These are phyloP conservation scores for Hyaloperonospora arabidopsidis DNA, from an alignment of 352 stramenopile genomes.

Conservation along the genomic window DNA sequence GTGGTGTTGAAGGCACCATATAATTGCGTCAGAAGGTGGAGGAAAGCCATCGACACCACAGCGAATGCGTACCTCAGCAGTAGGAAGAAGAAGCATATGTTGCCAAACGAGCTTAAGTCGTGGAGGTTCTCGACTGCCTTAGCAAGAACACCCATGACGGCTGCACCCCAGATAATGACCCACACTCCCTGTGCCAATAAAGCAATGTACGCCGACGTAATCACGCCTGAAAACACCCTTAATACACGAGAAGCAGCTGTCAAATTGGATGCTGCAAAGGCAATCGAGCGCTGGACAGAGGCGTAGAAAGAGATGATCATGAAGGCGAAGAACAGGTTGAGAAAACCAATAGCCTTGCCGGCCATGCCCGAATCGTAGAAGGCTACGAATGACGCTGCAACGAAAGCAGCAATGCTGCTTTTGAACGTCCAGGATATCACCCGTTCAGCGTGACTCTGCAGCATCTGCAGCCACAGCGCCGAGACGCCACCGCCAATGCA, in stretches of 20 bases:
- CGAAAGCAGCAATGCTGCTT: conserved; percentile 46
- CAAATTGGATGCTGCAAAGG: conserved; percentile 76
- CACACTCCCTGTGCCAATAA: conserved; percentile 55
- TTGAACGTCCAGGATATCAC: conserved; percentile 70
- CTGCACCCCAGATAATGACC: conserved; percentile 71
- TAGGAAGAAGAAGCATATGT: conserved; percentile 79
- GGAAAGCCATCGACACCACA: background rate
- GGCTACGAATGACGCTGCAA: conserved; percentile 39
- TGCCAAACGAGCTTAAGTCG: conserved; percentile 59
- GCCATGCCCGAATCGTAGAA: conserved; percentile 68
- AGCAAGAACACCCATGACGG: conserved; percentile 62
- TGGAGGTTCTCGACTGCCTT: conserved; percentile 42
- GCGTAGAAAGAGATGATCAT: conserved; percentile 61
- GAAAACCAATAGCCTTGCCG: conserved; percentile 73
- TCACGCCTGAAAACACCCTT: conserved; percentile 63
- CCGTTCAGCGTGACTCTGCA: conserved; percentile 64
- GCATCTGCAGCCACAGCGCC: conserved; percentile 60
- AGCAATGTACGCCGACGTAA: conserved; percentile 57
- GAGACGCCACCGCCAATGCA: conserved; percentile 60
- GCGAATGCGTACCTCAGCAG: conserved; percentile 50
- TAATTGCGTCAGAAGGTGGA: background rate
- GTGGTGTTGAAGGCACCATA: background rate
- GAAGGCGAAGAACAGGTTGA: conserved; percentile 72
- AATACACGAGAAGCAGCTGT: conserved; percentile 62
- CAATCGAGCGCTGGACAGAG: conserved; percentile 52